Conservation (phyloP, 306 rosid species). For the Carpinus viminea region DNA sequence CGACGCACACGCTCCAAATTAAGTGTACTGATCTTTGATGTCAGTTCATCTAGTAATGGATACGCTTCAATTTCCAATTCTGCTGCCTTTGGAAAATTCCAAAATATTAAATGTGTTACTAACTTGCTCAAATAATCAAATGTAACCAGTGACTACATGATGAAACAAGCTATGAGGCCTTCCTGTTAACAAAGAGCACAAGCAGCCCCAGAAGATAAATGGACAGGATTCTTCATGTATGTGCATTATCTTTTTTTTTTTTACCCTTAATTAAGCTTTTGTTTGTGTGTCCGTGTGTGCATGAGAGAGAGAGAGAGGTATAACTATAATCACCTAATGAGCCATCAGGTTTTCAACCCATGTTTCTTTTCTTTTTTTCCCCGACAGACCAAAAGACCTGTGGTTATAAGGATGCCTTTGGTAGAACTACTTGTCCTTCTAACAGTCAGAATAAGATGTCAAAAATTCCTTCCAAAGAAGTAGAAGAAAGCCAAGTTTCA, state of each 20-base stretch:
- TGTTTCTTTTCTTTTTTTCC: background rate
- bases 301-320: background rate
- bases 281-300: background rate
- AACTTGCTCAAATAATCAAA: constrained; percentile 20
- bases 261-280: background rate
- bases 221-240: background rate
- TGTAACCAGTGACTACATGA: constrained; percentile 20
- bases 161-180: constrained; percentile 7
- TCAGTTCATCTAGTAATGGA: constrained; percentile 88
- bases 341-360: background rate
- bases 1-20: constrained; percentile 99
- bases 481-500: background rate
- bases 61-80: constrained; percentile 97
- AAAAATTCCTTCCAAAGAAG: background rate
- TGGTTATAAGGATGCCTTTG: background rate
- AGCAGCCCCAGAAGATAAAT: constrained; percentile 11
- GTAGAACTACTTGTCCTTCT: background rate
- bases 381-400: constrained; percentile 1
- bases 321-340: background rate
- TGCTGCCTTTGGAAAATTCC: constrained; percentile 67
- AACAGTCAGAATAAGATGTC: background rate
- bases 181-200: constrained; percentile 3
- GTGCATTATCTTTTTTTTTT: background rate
- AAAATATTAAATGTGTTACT: constrained; percentile 39
- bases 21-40: constrained; percentile 95